phyloP scores from a whole-genome alignment of 352 stramenopile species.

The Phytophthora tubulina region DNA sequence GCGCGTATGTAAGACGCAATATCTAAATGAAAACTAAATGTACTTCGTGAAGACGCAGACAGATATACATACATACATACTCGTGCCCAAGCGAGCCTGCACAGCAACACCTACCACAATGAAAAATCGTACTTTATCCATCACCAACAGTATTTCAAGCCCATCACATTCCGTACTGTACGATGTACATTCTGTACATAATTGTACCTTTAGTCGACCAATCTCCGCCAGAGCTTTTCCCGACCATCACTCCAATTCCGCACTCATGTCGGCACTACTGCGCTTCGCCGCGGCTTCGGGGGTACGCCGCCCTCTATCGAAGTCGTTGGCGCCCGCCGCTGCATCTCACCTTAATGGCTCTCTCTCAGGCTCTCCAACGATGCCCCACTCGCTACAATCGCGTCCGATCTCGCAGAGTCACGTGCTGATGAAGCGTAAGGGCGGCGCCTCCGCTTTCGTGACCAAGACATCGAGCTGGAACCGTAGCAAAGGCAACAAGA shows the following conservation, averaged over 20 bases:
- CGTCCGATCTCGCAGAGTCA: slow-evolving; percentile 52
- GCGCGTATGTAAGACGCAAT: too few species aligned
- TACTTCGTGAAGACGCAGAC: too few species aligned
- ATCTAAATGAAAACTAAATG: too few species aligned
- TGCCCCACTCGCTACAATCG: slow-evolving; percentile 1
- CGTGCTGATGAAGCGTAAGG: slow-evolving; percentile 69
- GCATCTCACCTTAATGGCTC: slow-evolving; percentile 7
- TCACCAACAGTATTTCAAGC: neutral
- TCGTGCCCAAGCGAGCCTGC: too few species aligned
- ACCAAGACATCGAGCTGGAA: slow-evolving; percentile 66
- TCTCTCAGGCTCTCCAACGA: slow-evolving; percentile 9
- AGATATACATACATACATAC: too few species aligned
- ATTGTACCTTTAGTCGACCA: slow-evolving; percentile 12
- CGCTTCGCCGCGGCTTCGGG: slow-evolving; percentile 36
- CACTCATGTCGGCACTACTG: slow-evolving; percentile 45
- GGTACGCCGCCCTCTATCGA: slow-evolving; percentile 17
- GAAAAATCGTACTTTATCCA: slow-evolving; percentile 1
- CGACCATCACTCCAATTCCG: slow-evolving; percentile 26
- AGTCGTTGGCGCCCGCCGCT: slow-evolving; percentile 7
- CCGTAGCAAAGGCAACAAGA: slow-evolving; percentile 56
- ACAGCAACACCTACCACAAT: too few species aligned
- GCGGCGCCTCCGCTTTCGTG: slow-evolving; percentile 74
- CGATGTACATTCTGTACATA: neutral
- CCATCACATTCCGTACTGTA: neutral
- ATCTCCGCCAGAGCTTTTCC: slow-evolving; percentile 35